A percentile compares a stretch with the other conserved stretches of the same genome.
Conservation (phyloP, 1,284 basidiomycete species). For the Porodaedalea pini region DNA sequence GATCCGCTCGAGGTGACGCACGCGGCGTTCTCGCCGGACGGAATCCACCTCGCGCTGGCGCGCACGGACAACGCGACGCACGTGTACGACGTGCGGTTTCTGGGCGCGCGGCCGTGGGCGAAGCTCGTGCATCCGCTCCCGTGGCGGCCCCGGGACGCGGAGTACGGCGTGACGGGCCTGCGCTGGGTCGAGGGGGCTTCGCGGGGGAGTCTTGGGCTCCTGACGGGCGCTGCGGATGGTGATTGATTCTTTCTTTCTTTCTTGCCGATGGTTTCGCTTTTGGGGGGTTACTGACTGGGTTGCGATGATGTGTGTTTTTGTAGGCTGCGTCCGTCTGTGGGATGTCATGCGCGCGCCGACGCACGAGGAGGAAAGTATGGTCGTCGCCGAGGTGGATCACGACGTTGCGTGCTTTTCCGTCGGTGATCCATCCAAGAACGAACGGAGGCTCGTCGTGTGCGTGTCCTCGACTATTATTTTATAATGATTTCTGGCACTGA, state of each 20-base stretch:
- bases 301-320: constrained; percentile 14
- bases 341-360: constrained; percentile 43
- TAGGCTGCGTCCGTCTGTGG: constrained; percentile 68
- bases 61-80: constrained; percentile 57
- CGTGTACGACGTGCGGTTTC: constrained; percentile 59
- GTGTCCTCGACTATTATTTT: constrained; percentile 30
- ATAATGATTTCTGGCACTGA: not conserved
- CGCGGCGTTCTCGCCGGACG: constrained; percentile 57
- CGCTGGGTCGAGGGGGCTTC: constrained; percentile 46
- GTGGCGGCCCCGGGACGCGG: constrained; percentile 25
- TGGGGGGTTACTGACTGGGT: not conserved
- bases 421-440: constrained; percentile 49
- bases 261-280: not conserved
- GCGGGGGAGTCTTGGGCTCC: no score
- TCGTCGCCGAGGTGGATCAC: constrained; percentile 49
- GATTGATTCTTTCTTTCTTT: constrained; percentile 39
- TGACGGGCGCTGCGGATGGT: constrained; percentile 49
- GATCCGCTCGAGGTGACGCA: constrained; percentile 45
- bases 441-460: constrained; percentile 59
- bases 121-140: not conserved
- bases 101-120: constrained; percentile 36
- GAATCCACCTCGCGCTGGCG: constrained; percentile 54
- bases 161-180: constrained; percentile 52
- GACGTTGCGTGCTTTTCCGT: constrained; percentile 59
- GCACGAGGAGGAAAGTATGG: constrained; percentile 38